Evolutionary conservation across 352 stramenopile species (phyloP), one percentile per base, ranked within the genome.

Genomic region (Blastocystis sp.): DNA sequence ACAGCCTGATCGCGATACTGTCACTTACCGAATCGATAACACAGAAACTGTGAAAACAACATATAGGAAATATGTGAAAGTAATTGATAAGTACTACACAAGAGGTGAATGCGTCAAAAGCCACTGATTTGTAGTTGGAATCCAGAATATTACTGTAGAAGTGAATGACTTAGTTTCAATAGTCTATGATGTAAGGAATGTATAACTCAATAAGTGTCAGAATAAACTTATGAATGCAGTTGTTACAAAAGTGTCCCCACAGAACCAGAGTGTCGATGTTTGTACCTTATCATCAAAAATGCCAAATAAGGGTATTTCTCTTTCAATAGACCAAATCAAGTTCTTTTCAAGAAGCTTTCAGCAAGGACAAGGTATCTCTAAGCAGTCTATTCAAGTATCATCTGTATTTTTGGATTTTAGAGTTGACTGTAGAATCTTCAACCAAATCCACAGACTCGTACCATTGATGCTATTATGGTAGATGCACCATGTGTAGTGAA

Each of bases 401-500:
- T 14, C 9, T 5, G 56, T 65, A n/a, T 11, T 65, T 5, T 5
- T 5, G 5, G 12, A 5, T 4, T 5, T 5, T 65, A 5, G 37
- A n/a, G 12, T n/a, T n/a, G n/a, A n/a, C n/a, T 4, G 11, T 19
- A 71, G 59, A 39, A 39, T 35, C 35, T 37, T 12, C 27, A 49
- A 37, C 59, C 7, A 6, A 9, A 29, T 21, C 35, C 59, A 16
- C 27, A 42, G 12, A 37, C 59, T 4, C 59, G 35, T 16, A 39
- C 59, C 4, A 71, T 80, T 6, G 69, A 80, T 14, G 51, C 49
- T 16, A 58, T 80, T 12, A 37, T 80, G 39, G 49, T 80, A 16
- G 46, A 80, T 37, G 69, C 69, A 46, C 69, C 69, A 11, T 80
- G 69, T 58, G 69, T 80, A 1, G 69, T 80, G 16, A 80, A 80